Conservation (phyloP, 768 basidiomycete species). For the Crucibulum laeve region DNA sequence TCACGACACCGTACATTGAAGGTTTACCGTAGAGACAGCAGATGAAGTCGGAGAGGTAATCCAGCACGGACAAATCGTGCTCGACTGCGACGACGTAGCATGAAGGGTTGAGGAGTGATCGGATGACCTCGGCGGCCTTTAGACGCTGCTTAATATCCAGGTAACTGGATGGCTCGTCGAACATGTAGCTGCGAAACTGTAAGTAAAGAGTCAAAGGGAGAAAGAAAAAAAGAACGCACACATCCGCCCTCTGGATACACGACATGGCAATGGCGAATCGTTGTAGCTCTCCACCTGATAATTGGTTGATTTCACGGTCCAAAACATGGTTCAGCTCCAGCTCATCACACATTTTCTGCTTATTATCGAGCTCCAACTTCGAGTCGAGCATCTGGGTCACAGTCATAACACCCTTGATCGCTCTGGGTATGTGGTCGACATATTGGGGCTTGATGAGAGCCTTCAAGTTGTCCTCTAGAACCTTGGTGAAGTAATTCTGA, state of each 20-base stretch:
- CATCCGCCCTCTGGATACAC: slow-evolving; percentile 91
- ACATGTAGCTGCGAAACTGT: slow-evolving; percentile 75
- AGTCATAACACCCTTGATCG: slow-evolving; percentile 86
- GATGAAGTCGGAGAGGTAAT: slow-evolving; percentile 98
- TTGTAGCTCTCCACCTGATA: slow-evolving; percentile 97
- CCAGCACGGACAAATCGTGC: slow-evolving; percentile 97
- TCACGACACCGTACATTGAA: slow-evolving; percentile 97
- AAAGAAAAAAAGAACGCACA: slow-evolving; percentile 48
- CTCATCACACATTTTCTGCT: slow-evolving; percentile 78
- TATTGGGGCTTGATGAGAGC: slow-evolving; percentile 99
- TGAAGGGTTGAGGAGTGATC: slow-evolving; percentile 72
- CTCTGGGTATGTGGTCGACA: slow-evolving; percentile 96
- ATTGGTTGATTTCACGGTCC: slow-evolving; percentile 76
- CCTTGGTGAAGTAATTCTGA: slow-evolving; percentile 99
- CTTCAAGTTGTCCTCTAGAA: slow-evolving; percentile 97
- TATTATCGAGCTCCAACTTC: slow-evolving; percentile 87
- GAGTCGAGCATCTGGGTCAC: slow-evolving; percentile 90
- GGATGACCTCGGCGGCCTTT: slow-evolving; percentile 93
- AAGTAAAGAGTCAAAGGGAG: neutral
- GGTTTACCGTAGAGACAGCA: slow-evolving; percentile 98
- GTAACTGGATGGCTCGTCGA: slow-evolving; percentile 98
- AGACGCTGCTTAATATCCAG: slow-evolving; percentile 95
- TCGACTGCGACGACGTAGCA: slow-evolving; percentile 97
- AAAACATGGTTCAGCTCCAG: slow-evolving; percentile 87
- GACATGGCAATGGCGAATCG: slow-evolving; percentile 98